phyloP scores from a whole-genome alignment of 768 basidiomycete species.

The Lenzites betulinus region DNA sequence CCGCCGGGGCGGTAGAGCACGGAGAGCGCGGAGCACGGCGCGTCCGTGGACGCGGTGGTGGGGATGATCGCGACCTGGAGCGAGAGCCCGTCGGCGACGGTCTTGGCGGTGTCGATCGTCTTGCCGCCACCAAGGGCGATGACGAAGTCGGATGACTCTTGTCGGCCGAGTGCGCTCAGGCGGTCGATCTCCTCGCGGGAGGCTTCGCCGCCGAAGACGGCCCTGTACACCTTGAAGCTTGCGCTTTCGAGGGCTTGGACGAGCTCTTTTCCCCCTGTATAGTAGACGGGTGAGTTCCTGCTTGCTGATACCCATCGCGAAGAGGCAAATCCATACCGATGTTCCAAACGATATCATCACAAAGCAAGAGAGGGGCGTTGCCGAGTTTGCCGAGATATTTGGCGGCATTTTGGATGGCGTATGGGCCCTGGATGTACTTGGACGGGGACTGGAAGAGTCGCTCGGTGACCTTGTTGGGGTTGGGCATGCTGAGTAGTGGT shows the following conservation, averaged over 20 bases:
- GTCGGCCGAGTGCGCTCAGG: constrained; percentile 22
- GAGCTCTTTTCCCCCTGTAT: constrained; percentile 32
- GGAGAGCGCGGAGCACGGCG: constrained; percentile 36
- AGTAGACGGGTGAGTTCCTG: neutral
- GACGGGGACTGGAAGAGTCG: constrained; percentile 35
- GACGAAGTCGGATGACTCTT: constrained; percentile 30
- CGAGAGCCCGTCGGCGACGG: constrained; percentile 30
- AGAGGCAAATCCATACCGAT: constrained; percentile 26
- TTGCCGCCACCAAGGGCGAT: constrained; percentile 37
- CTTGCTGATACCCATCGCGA: neutral
- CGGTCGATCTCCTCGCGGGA: constrained; percentile 32
- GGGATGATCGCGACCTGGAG: constrained; percentile 32
- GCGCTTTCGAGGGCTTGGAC: constrained; percentile 25
- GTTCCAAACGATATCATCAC: constrained; percentile 32
- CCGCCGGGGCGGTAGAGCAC: constrained; percentile 34
- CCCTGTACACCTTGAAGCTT: constrained; percentile 30
- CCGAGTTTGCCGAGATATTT: constrained; percentile 31
- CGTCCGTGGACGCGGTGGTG: constrained; percentile 37
- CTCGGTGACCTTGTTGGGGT: constrained; percentile 31
- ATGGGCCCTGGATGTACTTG: constrained; percentile 37
- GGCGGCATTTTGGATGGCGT: constrained; percentile 34
- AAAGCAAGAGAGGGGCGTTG: constrained; percentile 27
- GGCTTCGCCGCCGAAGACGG: constrained; percentile 33
- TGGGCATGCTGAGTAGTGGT: constrained; percentile 19
- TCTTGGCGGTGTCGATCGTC: constrained; percentile 35